Evolutionary conservation across 257 asterid species (phyloP).

Genomic region (Ocimum tenuiflorum): DNA sequence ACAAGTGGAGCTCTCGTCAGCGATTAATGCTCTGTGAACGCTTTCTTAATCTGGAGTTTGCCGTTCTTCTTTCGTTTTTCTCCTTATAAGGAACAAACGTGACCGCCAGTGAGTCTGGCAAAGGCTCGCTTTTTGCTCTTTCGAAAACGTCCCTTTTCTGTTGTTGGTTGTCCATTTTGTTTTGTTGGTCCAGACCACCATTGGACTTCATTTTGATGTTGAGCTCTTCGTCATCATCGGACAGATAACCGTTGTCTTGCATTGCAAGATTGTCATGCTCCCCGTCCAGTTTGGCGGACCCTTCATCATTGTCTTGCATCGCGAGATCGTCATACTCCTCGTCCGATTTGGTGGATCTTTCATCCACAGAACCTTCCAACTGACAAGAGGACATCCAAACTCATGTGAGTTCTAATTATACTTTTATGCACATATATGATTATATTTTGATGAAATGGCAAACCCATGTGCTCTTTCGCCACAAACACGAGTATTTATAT

Average conservation of each 20-base stretch:
- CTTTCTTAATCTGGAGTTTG: slow-evolving; percentile 30
- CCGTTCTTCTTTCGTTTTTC: slow-evolving; percentile 32
- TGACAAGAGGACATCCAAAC: slow-evolving; percentile 6
- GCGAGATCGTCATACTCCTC: slow-evolving; percentile 95
- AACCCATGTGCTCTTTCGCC: background rate
- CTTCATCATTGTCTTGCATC: slow-evolving; percentile 62
- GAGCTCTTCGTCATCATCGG: slow-evolving; percentile 41
- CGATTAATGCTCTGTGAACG: slow-evolving; percentile 52
- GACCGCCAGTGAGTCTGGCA: slow-evolving; percentile 25
- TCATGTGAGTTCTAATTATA: background rate
- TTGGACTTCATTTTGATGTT: slow-evolving; percentile 18
- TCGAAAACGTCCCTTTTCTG: slow-evolving; percentile 30
- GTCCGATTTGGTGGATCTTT: slow-evolving; percentile 69
- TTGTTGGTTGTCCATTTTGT: no score
- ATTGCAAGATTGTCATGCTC: slow-evolving; percentile 87
- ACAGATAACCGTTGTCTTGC: slow-evolving; percentile 41
- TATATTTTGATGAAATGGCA: no score
- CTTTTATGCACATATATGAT: no score
- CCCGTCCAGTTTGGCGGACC: slow-evolving; percentile 69
- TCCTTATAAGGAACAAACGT: slow-evolving; percentile 22
- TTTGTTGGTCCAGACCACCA: slow-evolving; percentile 1
- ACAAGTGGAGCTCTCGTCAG: background rate
- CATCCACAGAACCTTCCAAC: slow-evolving; percentile 94
- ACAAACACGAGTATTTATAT: background rate
- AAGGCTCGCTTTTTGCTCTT: slow-evolving; percentile 35